Conservation (phyloP, 768 basidiomycete genomes). For the Pisolithus sp. region DNA sequence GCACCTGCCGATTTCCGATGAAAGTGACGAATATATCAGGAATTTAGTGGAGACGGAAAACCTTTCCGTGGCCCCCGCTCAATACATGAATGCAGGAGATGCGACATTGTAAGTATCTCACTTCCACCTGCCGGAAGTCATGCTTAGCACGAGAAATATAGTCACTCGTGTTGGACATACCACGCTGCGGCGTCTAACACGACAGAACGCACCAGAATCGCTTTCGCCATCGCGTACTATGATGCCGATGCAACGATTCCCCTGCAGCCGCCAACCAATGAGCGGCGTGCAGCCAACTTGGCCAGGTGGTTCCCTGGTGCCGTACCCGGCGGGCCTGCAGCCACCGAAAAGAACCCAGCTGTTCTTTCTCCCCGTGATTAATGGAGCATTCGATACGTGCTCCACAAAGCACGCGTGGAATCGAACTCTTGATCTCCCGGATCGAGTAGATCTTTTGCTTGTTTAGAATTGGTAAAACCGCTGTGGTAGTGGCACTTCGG, state of each 20-base stretch:
- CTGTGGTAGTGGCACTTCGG: no score
- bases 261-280: not conserved
- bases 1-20: conserved; percentile 2
- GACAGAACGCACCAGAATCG: not conserved
- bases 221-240: conserved; percentile 1
- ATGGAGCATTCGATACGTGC: not conserved
- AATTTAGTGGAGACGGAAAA: conserved; percentile 2
- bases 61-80: not conserved
- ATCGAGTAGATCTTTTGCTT: not conserved
- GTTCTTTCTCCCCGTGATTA: not conserved
- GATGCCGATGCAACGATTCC: conserved; percentile 4
- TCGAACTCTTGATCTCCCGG: not conserved
- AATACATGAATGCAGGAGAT: conserved; percentile 5
- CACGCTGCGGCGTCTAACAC: conserved; percentile 3
- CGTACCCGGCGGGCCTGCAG: conserved; percentile 1
- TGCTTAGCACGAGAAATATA: not conserved
- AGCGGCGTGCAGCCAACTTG: conserved; percentile 4
- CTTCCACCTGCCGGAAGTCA: not conserved
- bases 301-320: conserved; percentile 6
- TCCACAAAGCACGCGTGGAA: not conserved
- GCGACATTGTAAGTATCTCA: conserved; percentile 1
- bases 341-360: conserved; percentile 1
- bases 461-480: no score
- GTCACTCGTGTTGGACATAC: conserved; percentile 7
- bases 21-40: conserved; percentile 1